These are phyloP conservation scores for Starmera stellimalicola DNA, from an alignment of 1,139 yeast genomes.

Conservation along the genomic window DNA sequence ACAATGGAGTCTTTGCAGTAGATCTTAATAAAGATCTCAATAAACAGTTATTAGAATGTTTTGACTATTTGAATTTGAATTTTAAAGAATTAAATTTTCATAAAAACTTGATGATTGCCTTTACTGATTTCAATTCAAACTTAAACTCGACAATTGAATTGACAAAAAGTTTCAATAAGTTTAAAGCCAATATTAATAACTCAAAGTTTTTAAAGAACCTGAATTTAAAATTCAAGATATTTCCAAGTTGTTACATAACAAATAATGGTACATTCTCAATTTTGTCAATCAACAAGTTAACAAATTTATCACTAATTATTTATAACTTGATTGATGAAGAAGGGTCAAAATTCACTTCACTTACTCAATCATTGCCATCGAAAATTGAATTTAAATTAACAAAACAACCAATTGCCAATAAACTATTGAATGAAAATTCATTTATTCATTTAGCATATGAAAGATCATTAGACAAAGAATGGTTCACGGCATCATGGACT, in stretches of 20 bases:
- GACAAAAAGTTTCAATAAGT: constrained; percentile 38
- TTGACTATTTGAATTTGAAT: constrained; percentile 1
- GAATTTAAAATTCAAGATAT: constrained; percentile 44
- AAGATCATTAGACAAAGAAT: constrained; percentile 66
- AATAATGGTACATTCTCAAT: constrained; percentile 35
- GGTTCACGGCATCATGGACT: constrained; percentile 87
- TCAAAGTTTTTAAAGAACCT: constrained; percentile 37
- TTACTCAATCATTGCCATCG: constrained; percentile 24
- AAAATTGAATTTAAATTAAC: constrained; percentile 43
- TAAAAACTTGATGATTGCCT: constrained; percentile 20
- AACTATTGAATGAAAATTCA: constrained; percentile 50
- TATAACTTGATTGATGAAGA: constrained; percentile 50
- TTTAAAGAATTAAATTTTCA: constrained; percentile 4
- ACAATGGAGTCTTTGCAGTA: constrained; percentile 6
- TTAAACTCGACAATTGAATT: constrained; percentile 39
- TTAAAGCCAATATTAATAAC: constrained; percentile 34
- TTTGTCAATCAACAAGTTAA: constrained; percentile 38
- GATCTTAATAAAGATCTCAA: constrained; percentile 2
- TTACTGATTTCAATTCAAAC: constrained; percentile 20
- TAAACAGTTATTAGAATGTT: background rate
- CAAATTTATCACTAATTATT: constrained; percentile 47
- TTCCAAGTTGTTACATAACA: constrained; percentile 47
- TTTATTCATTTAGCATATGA: constrained; percentile 83
- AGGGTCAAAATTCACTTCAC: constrained; percentile 20
- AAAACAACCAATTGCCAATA: constrained; percentile 25